Evolutionary conservation across 2,329 filamentous ascomycete species (phyloP).

Genomic region (Escovopsis sp.): DNA sequence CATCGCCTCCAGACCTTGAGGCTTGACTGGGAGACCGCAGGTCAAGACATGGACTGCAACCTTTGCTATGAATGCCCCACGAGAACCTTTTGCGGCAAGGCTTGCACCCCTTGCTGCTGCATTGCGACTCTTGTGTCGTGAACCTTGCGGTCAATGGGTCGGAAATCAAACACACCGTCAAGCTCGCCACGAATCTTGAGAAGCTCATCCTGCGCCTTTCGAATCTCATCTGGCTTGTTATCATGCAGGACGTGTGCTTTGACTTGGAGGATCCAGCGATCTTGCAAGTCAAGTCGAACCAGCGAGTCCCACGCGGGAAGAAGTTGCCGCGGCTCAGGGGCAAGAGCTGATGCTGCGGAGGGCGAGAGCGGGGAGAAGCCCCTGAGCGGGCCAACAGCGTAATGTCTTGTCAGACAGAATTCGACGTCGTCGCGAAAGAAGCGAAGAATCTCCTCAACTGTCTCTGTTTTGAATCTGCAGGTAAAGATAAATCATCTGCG

Average conservation of each 20-base stretch:
- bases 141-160: constrained; percentile 34
- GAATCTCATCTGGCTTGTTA: constrained; percentile 41
- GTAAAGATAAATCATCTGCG: background rate
- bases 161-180: constrained; percentile 38
- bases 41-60: too few relatives aligned
- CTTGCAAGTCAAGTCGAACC: constrained; percentile 31
- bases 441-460: constrained; percentile 36
- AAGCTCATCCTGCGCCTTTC: constrained; percentile 39
- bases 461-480: constrained; percentile 37
- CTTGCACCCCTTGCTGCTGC: constrained; percentile 23
- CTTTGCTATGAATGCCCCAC: constrained; percentile 16
- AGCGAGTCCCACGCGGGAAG: constrained; percentile 34
- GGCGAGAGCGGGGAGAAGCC: constrained; percentile 21
- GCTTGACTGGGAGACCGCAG: too few relatives aligned
- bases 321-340: constrained; percentile 8
- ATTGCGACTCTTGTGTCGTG: constrained; percentile 35
- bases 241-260: constrained; percentile 40
- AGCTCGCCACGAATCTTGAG: constrained; percentile 30
- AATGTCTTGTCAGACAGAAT: constrained; percentile 35
- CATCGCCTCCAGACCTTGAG: too few relatives aligned
- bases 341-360: constrained; percentile 8
- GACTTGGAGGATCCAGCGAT: constrained; percentile 41
- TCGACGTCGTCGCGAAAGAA: constrained; percentile 41
- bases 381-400: constrained; percentile 23
- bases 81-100: constrained; percentile 23